Percentiles rank a stretch among this genome's conserved stretches.
These are phyloP conservation scores for Neurospora sp. DNA, from an alignment of 495 filamentous ascomycete genomes.

Conservation along the genomic window DNA sequence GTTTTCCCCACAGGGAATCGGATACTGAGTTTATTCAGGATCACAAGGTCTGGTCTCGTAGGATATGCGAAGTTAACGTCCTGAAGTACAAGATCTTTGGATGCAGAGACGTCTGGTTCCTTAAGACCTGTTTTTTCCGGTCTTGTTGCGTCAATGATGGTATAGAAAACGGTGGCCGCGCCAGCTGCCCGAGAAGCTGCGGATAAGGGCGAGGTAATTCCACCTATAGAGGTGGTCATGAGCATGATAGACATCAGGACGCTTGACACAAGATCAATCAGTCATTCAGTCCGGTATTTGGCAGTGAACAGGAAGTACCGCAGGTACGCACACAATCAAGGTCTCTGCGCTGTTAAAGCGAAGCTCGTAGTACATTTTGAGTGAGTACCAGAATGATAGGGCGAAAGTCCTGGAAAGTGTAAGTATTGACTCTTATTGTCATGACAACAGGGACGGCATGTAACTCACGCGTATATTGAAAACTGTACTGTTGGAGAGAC, in stretches of 20 bases:
- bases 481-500: conserved; percentile 27
- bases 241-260: conserved; percentile 51
- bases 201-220: conserved; percentile 40
- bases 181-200: conserved; percentile 42
- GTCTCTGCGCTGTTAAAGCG: conserved; percentile 23
- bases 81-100: conserved; percentile 46
- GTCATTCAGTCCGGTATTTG: neutral
- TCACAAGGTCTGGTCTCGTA: conserved; percentile 47
- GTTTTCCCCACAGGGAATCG: conserved; percentile 65
- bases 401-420: conserved; percentile 28
- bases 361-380: conserved; percentile 22
- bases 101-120: conserved; percentile 34
- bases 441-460: neutral
- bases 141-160: conserved; percentile 44
- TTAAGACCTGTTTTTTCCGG: conserved; percentile 37
- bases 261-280: conserved; percentile 21
- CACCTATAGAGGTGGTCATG: conserved; percentile 39
- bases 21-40: conserved; percentile 44
- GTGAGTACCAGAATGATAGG: conserved; percentile 36
- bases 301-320: neutral
- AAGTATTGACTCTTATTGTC: neutral
- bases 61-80: conserved; percentile 58
- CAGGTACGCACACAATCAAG: conserved; percentile 38
- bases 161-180: conserved; percentile 46
- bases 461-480: conserved; percentile 30